Percentiles rank a stretch among this genome's conserved stretches.
Conservation (phyloP, 78 protist species). For the Tieghemostelium lacteum region DNA sequence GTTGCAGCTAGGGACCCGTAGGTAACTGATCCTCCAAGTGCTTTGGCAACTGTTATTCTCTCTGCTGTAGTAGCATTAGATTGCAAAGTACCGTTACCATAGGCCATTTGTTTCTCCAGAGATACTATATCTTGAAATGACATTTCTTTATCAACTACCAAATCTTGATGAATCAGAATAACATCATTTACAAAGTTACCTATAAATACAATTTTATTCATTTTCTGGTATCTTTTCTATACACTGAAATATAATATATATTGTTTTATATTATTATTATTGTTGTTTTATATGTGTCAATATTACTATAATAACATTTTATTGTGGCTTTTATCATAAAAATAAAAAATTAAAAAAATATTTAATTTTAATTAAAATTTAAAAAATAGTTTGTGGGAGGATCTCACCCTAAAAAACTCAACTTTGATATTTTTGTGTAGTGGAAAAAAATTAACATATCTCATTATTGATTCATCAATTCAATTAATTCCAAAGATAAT, state of each 20-base stretch:
- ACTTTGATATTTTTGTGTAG: too few relatives aligned
- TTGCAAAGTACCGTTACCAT: too few relatives aligned
- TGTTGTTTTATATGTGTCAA: neutral
- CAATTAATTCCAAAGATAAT: too few relatives aligned
- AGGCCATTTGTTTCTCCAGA: conserved; percentile 2
- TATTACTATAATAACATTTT: too few relatives aligned
- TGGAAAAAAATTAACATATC: too few relatives aligned
- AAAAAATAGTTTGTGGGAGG: too few relatives aligned
- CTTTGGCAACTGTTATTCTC: conserved; percentile 5
- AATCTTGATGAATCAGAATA: conserved; percentile 41
- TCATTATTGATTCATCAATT: too few relatives aligned
- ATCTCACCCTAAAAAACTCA: too few relatives aligned
- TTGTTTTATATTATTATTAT: neutral
- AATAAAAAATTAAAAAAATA: too few relatives aligned
- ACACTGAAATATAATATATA: too few relatives aligned
- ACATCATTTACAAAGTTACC: conserved; percentile 77
- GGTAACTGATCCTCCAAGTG: conserved; percentile 62
- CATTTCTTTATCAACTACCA: conserved; percentile 13
- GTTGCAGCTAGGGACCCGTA: conserved; percentile 55
- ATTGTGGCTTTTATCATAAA: neutral
- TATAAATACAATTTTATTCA: conserved; percentile 44
- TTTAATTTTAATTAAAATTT: too few relatives aligned
- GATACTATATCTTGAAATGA: conserved; percentile 40
- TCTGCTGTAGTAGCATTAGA: neutral
- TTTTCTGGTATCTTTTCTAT: neutral